A percentile compares a stretch with the other conserved stretches of the same genome.
Evolutionary conservation across 2,329 filamentous ascomycete species (phyloP).

Genomic region (Sphaerulina vaccinii): DNA sequence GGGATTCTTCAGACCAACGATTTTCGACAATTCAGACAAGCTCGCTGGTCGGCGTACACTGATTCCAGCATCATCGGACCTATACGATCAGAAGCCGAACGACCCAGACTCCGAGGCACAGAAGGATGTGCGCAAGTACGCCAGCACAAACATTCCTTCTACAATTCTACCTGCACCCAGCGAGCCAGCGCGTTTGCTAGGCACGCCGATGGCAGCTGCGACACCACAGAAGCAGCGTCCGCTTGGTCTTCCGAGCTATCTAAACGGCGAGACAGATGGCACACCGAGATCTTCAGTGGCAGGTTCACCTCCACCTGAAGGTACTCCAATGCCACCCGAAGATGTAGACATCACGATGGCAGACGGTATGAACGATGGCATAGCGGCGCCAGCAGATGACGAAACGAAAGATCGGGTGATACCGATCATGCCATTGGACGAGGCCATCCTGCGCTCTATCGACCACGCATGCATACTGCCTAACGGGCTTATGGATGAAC

Average conservation of each 20-base stretch:
- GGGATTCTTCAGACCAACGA: constrained; percentile 85
- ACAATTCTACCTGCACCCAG: constrained; percentile 41
- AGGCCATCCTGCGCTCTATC: constrained; percentile 86
- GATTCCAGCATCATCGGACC: constrained; percentile 83
- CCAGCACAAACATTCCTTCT: constrained; percentile 43
- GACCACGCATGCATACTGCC: constrained; percentile 65
- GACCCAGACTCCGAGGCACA: constrained; percentile 87
- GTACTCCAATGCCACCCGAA: constrained; percentile 63
- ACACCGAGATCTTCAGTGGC: constrained; percentile 84
- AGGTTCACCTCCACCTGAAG: constrained; percentile 82
- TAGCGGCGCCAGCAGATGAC: constrained; percentile 10
- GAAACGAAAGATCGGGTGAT: constrained; percentile 76
- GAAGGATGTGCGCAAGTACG: constrained; percentile 59
- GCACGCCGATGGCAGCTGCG: constrained; percentile 27
- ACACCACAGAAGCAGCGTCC: constrained; percentile 34
- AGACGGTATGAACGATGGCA: constrained; percentile 46
- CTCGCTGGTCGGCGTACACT: constrained; percentile 75
- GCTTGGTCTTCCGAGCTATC: constrained; percentile 67
- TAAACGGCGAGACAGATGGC: constrained; percentile 66
- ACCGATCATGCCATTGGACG: constrained; percentile 79
- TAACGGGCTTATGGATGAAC: constrained; percentile 72
- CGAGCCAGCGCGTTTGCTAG: constrained; percentile 47
- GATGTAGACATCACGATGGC: constrained; percentile 47
- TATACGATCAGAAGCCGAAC: constrained; percentile 90
- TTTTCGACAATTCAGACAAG: constrained; percentile 83